Conservation (phyloP, 192 early-diverging fungal genomes). For the Umbelopsis vinacea region DNA sequence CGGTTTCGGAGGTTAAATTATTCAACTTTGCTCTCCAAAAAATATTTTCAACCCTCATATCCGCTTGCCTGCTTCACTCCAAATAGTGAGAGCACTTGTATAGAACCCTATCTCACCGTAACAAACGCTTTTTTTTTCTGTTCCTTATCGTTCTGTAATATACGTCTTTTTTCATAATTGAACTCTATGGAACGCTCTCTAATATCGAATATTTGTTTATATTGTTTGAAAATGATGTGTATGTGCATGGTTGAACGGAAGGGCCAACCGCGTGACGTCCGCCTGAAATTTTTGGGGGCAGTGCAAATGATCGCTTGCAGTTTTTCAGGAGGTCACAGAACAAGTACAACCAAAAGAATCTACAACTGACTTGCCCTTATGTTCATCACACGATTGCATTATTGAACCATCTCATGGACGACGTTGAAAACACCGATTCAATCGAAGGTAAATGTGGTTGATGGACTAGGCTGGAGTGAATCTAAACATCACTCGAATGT, state of each 20-base stretch:
- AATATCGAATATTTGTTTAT: slow-evolving; percentile 8
- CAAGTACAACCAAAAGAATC: neutral
- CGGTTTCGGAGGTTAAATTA: slow-evolving; percentile 60
- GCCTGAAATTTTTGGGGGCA: slow-evolving; percentile 6
- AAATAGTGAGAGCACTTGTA: slow-evolving; percentile 23
- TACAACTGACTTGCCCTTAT: neutral
- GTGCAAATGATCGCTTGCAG: neutral
- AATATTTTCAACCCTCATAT: slow-evolving; percentile 23
- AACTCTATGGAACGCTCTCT: slow-evolving; percentile 21
- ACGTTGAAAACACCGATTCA: slow-evolving; percentile 14
- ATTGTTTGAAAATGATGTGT: neutral
- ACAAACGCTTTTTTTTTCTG: slow-evolving; percentile 19
- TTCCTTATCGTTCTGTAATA: slow-evolving; percentile 24
- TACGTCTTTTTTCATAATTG: slow-evolving; percentile 25
- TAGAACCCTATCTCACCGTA: slow-evolving; percentile 23
- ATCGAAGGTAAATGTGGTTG: neutral
- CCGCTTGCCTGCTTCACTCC: slow-evolving; percentile 24
- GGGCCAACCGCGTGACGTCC: neutral
- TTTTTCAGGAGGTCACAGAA: neutral
- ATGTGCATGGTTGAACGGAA: neutral
- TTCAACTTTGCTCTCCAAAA: slow-evolving; percentile 8
- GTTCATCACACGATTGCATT: neutral
- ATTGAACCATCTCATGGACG: slow-evolving; percentile 7
- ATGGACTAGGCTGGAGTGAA: too few species aligned
- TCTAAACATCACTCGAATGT: neutral